phyloP scores from a whole-genome alignment of 2,329 filamentous ascomycete genomes.

The Parascedosporium putredinis region DNA sequence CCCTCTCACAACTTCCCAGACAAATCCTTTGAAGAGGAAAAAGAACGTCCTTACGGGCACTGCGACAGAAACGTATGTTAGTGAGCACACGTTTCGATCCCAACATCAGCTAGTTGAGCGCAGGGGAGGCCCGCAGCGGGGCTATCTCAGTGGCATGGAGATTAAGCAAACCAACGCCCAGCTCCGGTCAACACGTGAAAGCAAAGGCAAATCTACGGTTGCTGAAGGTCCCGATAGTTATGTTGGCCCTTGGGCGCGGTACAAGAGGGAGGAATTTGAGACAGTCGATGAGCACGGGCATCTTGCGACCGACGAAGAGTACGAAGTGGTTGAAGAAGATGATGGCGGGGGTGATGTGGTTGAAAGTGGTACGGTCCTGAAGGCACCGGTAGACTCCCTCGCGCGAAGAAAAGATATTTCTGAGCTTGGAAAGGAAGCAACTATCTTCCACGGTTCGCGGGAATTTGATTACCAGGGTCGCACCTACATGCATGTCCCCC shows the following conservation, averaged over 20 bases:
- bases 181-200: slow-evolving; percentile 66
- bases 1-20: slow-evolving; percentile 51
- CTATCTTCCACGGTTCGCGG: slow-evolving; percentile 73
- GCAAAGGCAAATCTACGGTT: slow-evolving; percentile 72
- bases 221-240: slow-evolving; percentile 84
- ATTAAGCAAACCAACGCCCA: slow-evolving; percentile 62
- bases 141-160: slow-evolving; percentile 41
- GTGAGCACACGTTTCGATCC: slow-evolving; percentile 79
- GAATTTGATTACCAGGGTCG: slow-evolving; percentile 89
- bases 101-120: slow-evolving; percentile 79
- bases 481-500: slow-evolving; percentile 95
- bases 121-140: slow-evolving; percentile 44
- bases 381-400: slow-evolving; percentile 43
- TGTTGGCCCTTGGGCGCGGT: slow-evolving; percentile 88
- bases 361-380: slow-evolving; percentile 51
- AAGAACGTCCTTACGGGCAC: slow-evolving; percentile 78
- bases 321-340: slow-evolving; percentile 65
- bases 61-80: slow-evolving; percentile 80
- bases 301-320: slow-evolving; percentile 68
- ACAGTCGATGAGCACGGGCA: slow-evolving; percentile 59
- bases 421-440: slow-evolving; percentile 62
- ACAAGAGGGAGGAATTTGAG: slow-evolving; percentile 62
- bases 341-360: slow-evolving; percentile 51
- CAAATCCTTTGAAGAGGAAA: slow-evolving; percentile 49
- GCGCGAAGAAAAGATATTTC: slow-evolving; percentile 47